Conservation (phyloP, 164 flowering plant species). For the Brasenia schreberi region DNA sequence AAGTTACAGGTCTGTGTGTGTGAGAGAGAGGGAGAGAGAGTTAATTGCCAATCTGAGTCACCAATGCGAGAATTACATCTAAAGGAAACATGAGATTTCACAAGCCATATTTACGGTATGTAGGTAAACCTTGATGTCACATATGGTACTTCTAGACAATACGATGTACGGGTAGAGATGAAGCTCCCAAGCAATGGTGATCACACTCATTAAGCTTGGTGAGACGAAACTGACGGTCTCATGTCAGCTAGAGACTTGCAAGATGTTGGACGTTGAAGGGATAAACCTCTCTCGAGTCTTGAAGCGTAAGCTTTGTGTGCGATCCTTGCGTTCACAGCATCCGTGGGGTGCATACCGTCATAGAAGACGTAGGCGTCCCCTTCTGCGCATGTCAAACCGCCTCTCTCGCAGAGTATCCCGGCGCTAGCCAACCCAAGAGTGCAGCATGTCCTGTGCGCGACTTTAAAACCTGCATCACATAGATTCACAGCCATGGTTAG, state of each 20-base stretch:
- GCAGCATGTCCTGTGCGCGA: constrained; percentile 35
- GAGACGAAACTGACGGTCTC: not conserved
- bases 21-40: no score
- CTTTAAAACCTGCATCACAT: constrained; percentile 31
- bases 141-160: no score
- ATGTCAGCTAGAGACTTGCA: not conserved
- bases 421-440: constrained; percentile 13
- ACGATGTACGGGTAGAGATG: no score
- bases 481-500: no score
- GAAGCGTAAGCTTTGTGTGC: constrained; percentile 43
- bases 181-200: no score
- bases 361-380: constrained; percentile 34
- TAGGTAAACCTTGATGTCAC: no score
- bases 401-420: constrained; percentile 21
- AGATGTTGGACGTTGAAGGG: constrained; percentile 30
- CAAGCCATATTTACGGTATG: no score
- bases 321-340: constrained; percentile 35
- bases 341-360: constrained; percentile 68
- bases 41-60: no score
- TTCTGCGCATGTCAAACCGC: constrained; percentile 25
- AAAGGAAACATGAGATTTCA: no score
- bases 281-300: constrained; percentile 23
- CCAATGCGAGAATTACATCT: no score
- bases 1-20: no score
- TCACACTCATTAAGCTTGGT: no score